phyloP scores from a whole-genome alignment of 2,329 filamentous ascomycete species.

The Aspergillus melleus region DNA sequence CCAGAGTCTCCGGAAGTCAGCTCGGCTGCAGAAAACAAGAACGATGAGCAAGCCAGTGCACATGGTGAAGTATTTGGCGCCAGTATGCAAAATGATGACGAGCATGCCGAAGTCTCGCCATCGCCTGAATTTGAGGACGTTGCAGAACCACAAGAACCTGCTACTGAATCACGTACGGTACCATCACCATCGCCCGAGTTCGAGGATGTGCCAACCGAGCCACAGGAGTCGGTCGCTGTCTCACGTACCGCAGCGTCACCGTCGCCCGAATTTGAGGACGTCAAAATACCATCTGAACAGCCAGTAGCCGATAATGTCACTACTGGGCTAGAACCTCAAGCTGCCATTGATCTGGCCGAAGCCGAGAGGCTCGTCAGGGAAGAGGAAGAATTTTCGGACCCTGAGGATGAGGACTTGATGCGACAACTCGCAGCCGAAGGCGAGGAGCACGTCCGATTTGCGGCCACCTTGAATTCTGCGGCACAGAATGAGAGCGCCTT shows the following conservation, averaged over 20 bases:
- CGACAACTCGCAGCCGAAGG: constrained; percentile 84
- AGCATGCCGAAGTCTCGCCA: not conserved
- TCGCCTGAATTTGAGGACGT: not conserved
- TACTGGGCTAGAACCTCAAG: constrained; percentile 26
- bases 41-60: not conserved
- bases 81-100: not conserved
- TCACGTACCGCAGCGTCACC: constrained; percentile 11
- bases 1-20: not conserved
- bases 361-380: constrained; percentile 40
- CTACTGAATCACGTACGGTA: not conserved
- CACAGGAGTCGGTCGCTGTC: constrained; percentile 17
- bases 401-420: constrained; percentile 88
- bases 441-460: constrained; percentile 91
- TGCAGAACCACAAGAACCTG: not conserved
- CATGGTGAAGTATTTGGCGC: constrained; percentile 17
- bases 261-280: constrained; percentile 33
- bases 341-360: constrained; percentile 10
- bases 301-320: constrained; percentile 11
- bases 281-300: constrained; percentile 20
- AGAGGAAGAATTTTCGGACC: constrained; percentile 72
- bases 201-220: constrained; percentile 16
- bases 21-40: not conserved
- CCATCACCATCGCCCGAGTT: constrained; percentile 41
- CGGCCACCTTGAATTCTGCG: constrained; percentile 79
- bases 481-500: constrained; percentile 67